These are phyloP conservation scores for Phyllosticta citriasiana DNA, from an alignment of 2,329 filamentous ascomycete genomes.

Conservation along the genomic window DNA sequence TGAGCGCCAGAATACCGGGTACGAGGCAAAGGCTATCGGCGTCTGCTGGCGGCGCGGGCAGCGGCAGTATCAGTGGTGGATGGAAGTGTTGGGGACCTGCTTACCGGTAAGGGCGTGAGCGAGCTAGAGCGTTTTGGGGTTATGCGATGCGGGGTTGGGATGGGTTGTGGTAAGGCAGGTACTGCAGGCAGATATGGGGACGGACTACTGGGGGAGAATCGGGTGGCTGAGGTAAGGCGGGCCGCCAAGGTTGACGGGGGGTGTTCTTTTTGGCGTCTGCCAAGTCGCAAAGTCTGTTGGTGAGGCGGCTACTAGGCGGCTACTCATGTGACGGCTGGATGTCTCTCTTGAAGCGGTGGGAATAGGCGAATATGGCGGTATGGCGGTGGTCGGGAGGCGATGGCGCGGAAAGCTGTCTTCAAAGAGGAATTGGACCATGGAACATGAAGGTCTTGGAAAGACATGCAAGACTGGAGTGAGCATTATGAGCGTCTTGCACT, in stretches of 20 bases:
- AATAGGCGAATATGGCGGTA: neutral
- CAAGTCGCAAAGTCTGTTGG: too few relatives aligned
- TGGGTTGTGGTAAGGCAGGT: neutral
- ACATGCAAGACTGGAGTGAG: too few relatives aligned
- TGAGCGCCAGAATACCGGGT: neutral
- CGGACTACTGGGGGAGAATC: too few relatives aligned
- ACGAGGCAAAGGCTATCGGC: neutral
- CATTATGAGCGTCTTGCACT: too few relatives aligned
- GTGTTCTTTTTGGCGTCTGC: too few relatives aligned
- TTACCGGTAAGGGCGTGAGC: neutral
- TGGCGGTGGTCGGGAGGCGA: neutral
- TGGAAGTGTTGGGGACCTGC: neutral
- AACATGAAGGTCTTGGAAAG: too few relatives aligned
- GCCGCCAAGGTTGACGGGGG: too few relatives aligned
- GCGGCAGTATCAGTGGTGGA: neutral
- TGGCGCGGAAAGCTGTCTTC: neutral
- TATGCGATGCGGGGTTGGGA: neutral
- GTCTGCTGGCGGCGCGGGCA: neutral
- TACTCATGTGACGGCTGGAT: too few relatives aligned
- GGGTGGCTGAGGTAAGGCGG: too few relatives aligned
- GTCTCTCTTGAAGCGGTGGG: neutral
- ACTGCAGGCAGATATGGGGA: too few relatives aligned
- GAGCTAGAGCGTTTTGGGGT: neutral
- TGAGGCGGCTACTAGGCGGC: too few relatives aligned
- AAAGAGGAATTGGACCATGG: too few relatives aligned